A percentile compares a stretch with the other conserved stretches of the same genome.
Evolutionary conservation across 768 basidiomycete genomes (phyloP).

Genomic region (Pleurotus sapidus): DNA sequence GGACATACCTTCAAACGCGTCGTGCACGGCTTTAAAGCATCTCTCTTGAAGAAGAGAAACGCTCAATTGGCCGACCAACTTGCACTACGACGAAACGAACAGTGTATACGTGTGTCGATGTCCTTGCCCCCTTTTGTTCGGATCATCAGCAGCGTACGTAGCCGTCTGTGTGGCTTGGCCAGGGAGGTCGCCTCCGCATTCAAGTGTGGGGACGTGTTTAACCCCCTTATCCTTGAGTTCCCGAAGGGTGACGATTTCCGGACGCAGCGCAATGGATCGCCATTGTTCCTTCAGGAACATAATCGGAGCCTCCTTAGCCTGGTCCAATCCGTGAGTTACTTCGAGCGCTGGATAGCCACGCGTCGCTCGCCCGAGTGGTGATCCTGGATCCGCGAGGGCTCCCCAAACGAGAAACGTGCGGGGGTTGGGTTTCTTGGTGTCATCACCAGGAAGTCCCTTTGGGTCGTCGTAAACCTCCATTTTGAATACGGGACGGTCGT

Average conservation of each 20-base stretch:
- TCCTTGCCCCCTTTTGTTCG: constrained; percentile 3
- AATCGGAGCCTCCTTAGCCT: neutral
- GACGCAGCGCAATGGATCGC: neutral
- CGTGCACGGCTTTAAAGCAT: neutral
- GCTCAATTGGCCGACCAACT: neutral
- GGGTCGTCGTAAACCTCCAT: neutral
- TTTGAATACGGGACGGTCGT: neutral
- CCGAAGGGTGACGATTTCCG: constrained; percentile 4
- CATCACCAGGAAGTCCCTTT: no score
- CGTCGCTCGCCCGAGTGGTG: constrained; percentile 5
- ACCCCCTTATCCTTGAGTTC: neutral
- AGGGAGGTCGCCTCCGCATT: constrained; percentile 5
- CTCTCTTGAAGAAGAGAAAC: neutral
- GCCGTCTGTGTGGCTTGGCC: constrained; percentile 7
- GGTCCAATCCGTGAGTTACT: neutral
- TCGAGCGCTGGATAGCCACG: constrained; percentile 1
- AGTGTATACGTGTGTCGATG: neutral
- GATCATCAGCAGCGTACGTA: constrained; percentile 7
- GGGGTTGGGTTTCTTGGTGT: neutral
- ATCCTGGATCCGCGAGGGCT: neutral
- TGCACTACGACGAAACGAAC: neutral
- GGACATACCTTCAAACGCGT: constrained; percentile 5
- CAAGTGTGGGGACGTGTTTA: neutral
- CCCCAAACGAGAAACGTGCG: constrained; percentile 8
- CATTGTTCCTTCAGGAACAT: constrained; percentile 7